Percentiles rank a stretch among this genome's conserved stretches.
Evolutionary conservation across 805 yeast species (phyloP).

Genomic region (Ogataea glucozyma): DNA sequence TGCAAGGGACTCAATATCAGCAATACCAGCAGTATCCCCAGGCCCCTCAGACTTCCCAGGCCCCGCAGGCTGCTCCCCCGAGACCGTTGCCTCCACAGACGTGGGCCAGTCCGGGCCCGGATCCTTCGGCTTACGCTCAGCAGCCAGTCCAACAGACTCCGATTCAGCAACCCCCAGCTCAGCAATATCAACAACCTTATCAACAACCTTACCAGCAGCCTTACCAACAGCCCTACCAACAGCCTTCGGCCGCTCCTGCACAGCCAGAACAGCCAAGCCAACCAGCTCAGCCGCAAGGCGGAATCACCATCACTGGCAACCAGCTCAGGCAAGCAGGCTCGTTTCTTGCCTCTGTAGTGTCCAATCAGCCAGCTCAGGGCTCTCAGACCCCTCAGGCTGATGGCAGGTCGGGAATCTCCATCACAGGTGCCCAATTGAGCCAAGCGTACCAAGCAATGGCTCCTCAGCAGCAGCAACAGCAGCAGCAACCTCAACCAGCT

Average conservation of each 20-base stretch:
- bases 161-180: constrained; percentile 10
- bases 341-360: constrained; percentile 9
- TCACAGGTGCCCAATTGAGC: constrained; percentile 1
- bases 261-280: constrained; percentile 13
- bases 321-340: constrained; percentile 23
- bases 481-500: neutral
- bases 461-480: constrained; percentile 1
- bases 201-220: constrained; percentile 3
- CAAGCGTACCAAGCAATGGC: neutral
- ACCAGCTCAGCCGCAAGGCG: constrained; percentile 10
- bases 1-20: neutral
- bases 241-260: constrained; percentile 2
- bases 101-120: constrained; percentile 20
- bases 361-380: constrained; percentile 4
- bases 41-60: too few relatives aligned
- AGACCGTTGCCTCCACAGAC: constrained; percentile 11
- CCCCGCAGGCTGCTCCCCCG: constrained; percentile 5
- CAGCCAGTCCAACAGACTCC: constrained; percentile 10
- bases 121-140: constrained; percentile 3
- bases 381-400: constrained; percentile 1
- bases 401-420: neutral
- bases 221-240: constrained; percentile 1
- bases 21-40: constrained; percentile 1
- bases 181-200: constrained; percentile 5
- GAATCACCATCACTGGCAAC: constrained; percentile 13